Base-by-base conservation (phyloP, 306 rosid genomes). In the Fragaria ananassa region DNA sequence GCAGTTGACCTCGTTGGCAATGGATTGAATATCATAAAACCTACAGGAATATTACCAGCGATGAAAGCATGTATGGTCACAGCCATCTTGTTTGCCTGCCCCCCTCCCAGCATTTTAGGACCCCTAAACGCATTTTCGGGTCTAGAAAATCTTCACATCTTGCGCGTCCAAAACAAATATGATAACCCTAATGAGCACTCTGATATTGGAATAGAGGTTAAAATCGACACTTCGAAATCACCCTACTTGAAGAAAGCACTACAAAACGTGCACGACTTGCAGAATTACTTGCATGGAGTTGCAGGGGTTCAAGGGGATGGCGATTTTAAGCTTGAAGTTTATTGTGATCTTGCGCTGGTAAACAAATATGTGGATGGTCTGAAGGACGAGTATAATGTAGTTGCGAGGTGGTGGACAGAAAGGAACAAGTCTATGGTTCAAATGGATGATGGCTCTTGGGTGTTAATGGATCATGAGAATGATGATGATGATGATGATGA, bases 391-490 rank as follows among this genome's bases (percentile, higher is more conserved):
- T 42, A 73, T 68, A 44, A 12, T 12, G 13, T 37, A 8, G 67
- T 79, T 56, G 27, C 21, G 10, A 44, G 23, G 4, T 79, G 78
- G 78, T 79, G 78, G 82, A 72, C 73, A 6, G 73, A 39, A 46
- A 72, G 64, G 73, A 72, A 79, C 78, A 72, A 71, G 58, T 72
- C 78, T 17, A 72, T 79, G 82, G 47, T 53, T 8, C 82, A 79
- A 64, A n/a, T 63, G 8, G 74, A 37, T 7, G 61, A 79, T 10
- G 82, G 78, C 13, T 34, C 54, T 13, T 79, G 82, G 78, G 74
- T 61, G 74, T 39, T 73, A 46, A 53, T 65, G 50, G 79, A 79
- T 66, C 42, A 61, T 51, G 25, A 72, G 19, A 56, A 54, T 18
- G 31, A 29, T 29, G 60, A 56, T 56, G 62, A 18, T 7, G 58